phyloP scores from a whole-genome alignment of 176 grass and related monocot species.

The Triticum timopheevii region DNA sequence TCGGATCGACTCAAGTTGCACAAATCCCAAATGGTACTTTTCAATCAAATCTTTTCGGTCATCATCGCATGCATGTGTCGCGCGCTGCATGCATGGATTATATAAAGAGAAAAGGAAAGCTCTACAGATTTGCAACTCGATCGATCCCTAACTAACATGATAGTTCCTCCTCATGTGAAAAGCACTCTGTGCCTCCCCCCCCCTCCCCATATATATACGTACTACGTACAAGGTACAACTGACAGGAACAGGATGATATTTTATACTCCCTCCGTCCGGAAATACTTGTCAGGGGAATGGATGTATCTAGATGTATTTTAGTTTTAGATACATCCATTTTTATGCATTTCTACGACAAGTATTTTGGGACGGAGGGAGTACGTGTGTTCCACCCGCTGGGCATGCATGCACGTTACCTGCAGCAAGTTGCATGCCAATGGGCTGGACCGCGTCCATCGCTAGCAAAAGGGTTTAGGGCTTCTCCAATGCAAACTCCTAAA shows the following conservation, averaged over 20 bases:
- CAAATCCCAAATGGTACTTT: conserved; percentile 45
- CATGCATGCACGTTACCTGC: conserved; percentile 33
- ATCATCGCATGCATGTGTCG: conserved; percentile 45
- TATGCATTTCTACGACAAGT: too few relatives aligned
- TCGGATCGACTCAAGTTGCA: conserved; percentile 24
- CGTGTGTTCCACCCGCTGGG: not conserved
- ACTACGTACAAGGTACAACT: too few relatives aligned
- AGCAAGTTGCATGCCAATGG: not conserved
- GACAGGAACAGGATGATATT: too few relatives aligned
- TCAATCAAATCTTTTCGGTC: conserved; percentile 43
- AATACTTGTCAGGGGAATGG: too few relatives aligned
- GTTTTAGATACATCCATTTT: too few relatives aligned
- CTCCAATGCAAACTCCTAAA: too few relatives aligned
- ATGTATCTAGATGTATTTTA: too few relatives aligned
- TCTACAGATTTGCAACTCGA: conserved; percentile 16
- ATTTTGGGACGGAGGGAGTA: too few relatives aligned
- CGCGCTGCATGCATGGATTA: not conserved
- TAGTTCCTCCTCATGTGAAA: not conserved
- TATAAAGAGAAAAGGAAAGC: not conserved
- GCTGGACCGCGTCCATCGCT: not conserved
- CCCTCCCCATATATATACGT: not conserved
- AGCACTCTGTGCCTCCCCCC: not conserved
- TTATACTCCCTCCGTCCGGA: too few relatives aligned
- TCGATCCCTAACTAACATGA: too few relatives aligned
- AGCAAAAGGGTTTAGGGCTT: not conserved